Base-by-base conservation (phyloP, 2,329 filamentous ascomycete species). In the Pleurostoma richardsiae region DNA sequence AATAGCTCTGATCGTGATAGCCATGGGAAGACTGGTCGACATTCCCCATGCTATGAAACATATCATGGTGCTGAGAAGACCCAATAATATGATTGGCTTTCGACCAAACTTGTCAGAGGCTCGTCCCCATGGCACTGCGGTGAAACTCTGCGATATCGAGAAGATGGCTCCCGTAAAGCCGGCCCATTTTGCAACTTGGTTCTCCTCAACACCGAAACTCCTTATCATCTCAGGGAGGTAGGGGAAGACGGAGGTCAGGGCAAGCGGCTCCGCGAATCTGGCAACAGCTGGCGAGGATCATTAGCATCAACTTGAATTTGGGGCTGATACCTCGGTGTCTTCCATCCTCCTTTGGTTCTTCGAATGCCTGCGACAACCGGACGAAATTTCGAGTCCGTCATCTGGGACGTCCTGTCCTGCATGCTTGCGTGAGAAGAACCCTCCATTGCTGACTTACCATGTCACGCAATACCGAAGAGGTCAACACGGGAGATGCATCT, bases 31-130 rank as follows among this genome's bases (percentile, higher is more conserved):
- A 52, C 76, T 89, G 4, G 78, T 86, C 1, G 90, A 90, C 66
- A 96, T 82, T 5, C 94, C 92, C 80, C 91, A 96, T 27, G 90
- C 54, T 26, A 96, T 57, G 55, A 87, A 90, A 39, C 86, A 86
- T 1, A 84, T 60, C 88, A 96, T 95, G 40, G 90, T 95, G 56
- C 80, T 86, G 36, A 83, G 63, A 19, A 94, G 72, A 0, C 88
- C 90, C 6, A 77, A 60, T 10, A 97, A 73, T 49, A 97, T 88
- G 38, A 86, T 79, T 1, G 86, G 86, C 61, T 96, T 96, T 47
- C 92, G 81, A 26, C 92, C 94, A 51, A 88, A 81, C 40, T 67
- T 71, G 63, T 97, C 94, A 0, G 90, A 88, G 2, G 85, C 78
- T 53, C 82, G 77, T 5, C 90, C 85, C 88, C 88, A 92, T 1